Conservation (phyloP, 306 rosid genomes). For the Trifolium repens region DNA sequence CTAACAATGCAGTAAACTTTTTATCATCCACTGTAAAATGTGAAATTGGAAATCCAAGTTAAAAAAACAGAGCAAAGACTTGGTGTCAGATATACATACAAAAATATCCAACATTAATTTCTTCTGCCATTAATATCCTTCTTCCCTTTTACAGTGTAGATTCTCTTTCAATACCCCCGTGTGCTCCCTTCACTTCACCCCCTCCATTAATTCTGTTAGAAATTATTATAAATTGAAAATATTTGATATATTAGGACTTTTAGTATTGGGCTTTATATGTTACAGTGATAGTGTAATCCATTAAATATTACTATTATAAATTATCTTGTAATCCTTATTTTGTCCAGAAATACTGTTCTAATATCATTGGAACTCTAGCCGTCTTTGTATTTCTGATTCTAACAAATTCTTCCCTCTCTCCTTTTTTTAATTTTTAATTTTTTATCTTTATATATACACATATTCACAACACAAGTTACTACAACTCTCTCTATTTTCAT, state of each 20-base stretch:
- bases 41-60: not conserved
- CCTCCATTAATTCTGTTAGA: conserved; percentile 38
- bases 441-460: not conserved
- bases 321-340: too few species aligned
- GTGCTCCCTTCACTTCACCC: conserved; percentile 44
- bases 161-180: conserved; percentile 50
- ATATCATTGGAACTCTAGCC: too few species aligned
- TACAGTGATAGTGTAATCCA: too few species aligned
- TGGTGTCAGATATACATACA: not conserved
- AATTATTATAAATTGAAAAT: too few species aligned
- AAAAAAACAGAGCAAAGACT: not conserved
- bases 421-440: too few species aligned
- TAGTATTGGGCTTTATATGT: too few species aligned
- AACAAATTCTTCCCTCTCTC: too few species aligned
- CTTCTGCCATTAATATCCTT: not conserved
- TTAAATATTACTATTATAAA: too few species aligned
- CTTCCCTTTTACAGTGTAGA: conserved; percentile 33
- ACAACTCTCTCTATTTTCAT: not conserved
- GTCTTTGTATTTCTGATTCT: too few species aligned
- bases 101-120: conserved; percentile 29
- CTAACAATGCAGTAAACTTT: too few species aligned
- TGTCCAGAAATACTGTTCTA: too few species aligned
- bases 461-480: not conserved
- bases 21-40: not conserved
- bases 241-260: too few species aligned